These are phyloP conservation scores for Gnomoniopsis sp. DNA, from an alignment of 2,329 filamentous ascomycete genomes.

Conservation along the genomic window DNA sequence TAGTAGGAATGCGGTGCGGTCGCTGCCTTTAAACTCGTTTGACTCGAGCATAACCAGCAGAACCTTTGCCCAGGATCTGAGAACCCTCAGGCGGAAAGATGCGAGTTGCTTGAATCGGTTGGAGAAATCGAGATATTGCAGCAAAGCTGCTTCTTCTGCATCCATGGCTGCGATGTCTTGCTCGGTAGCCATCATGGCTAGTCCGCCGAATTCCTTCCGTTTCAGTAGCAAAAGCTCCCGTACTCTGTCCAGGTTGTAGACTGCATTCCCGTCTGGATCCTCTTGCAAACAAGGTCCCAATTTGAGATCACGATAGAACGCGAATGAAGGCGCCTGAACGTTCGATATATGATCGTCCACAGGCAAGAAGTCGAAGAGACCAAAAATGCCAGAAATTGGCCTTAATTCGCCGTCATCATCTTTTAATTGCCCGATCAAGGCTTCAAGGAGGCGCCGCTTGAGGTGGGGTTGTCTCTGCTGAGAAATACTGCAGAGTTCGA, in stretches of 20 bases:
- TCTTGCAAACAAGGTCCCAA: conserved; percentile 61
- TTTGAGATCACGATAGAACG: conserved; percentile 64
- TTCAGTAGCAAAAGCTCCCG: conserved; percentile 71
- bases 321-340: conserved; percentile 48
- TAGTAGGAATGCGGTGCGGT: conserved; percentile 74
- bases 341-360: conserved; percentile 46
- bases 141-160: conserved; percentile 56
- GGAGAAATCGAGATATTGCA: conserved; percentile 58
- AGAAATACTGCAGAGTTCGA: conserved; percentile 76
- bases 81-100: conserved; percentile 59
- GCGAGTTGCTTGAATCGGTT: conserved; percentile 61
- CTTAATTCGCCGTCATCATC: conserved; percentile 64
- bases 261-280: conserved; percentile 50
- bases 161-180: conserved; percentile 50
- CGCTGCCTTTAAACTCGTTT: conserved; percentile 72
- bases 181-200: conserved; percentile 44
- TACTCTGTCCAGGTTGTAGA: conserved; percentile 69
- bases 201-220: conserved; percentile 56
- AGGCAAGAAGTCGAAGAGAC: conserved; percentile 84
- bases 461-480: conserved; percentile 68
- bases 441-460: conserved; percentile 65
- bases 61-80: conserved; percentile 82
- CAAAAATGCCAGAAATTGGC: conserved; percentile 75
- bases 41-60: conserved; percentile 78
- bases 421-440: conserved; percentile 74